Base-by-base conservation (phyloP, 2,329 filamentous ascomycete species). In the Phialemonium atrogriseum region DNA sequence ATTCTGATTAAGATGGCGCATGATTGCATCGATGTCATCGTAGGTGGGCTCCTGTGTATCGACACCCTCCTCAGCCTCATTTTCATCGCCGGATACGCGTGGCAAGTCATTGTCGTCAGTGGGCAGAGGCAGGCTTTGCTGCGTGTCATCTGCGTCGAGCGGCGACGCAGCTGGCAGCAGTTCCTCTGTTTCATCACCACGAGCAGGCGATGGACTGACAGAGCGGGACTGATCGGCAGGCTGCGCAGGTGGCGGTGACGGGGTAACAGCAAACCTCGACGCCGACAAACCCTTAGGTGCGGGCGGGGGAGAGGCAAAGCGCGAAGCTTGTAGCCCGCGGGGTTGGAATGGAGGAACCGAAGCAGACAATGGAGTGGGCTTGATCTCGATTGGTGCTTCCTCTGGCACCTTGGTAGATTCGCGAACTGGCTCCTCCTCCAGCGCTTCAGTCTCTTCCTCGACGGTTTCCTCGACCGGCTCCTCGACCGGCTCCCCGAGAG, bases 1-100 rank as follows among this genome's bases (percentile, higher is more conserved):
- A 42, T 86, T 74, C 36, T 79, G 72, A 46, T 86, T 80, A 46
- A 95, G 71, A 38, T 91, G 81, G 42, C 80, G 76, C 86, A 96
- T 94, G 32, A 95, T 78, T 26, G 82, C 85, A 60, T 95, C 88
- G 47, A 95, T 88, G 50, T 95, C 87, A 44, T 89, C 80, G 45
- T 84, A 84, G 0, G 79, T 73, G 6, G 62, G 66, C 39, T 66
- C 64, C 13, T 48, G 47, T 6, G 50, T 48, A 4, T 45, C 41
- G 14, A 47, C 41, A n/a, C 39, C 42, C 8, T 34, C 36, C 2
- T 41, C 34, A n/a, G n/a, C n/a, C 14, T 42, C 49, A 32, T 37
- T 32, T 12, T 42, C 44, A n/a, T 40, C 43, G 13, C 27, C 32
- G 1, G 31, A 30, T 6, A 50, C 42, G 2, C 47, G 50, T 25